These are phyloP conservation scores for Chenopodium quinoa DNA, from an alignment of 148 eudicot genomes.

Conservation along the genomic window DNA sequence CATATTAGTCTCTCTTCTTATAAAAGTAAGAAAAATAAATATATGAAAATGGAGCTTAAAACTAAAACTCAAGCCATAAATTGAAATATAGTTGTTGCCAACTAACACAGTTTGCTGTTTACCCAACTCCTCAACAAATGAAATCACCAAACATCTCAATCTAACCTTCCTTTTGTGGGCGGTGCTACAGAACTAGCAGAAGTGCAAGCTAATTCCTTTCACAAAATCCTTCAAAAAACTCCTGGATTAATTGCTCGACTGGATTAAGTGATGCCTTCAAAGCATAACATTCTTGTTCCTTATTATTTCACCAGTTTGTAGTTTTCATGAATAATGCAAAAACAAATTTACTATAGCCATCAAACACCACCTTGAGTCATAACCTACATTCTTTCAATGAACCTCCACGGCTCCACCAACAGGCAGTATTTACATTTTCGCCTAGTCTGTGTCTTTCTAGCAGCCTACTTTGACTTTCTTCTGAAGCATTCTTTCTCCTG, in stretches of 20 bases:
- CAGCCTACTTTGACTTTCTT: background rate
- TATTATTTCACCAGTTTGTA: background rate
- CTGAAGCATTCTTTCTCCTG: background rate
- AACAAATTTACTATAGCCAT: background rate
- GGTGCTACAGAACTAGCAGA: background rate
- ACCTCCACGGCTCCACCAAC: background rate
- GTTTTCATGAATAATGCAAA: background rate
- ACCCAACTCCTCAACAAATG: background rate
- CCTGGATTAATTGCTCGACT: background rate
- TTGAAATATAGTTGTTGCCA: background rate
- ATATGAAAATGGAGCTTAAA: background rate
- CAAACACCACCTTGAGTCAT: background rate
- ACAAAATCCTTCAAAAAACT: background rate
- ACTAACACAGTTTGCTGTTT: background rate
- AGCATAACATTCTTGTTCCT: background rate
- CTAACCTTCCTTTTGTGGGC: background rate
- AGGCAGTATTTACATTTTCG: background rate
- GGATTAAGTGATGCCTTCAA: background rate
- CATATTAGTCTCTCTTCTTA: no score
- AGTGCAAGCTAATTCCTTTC: background rate
- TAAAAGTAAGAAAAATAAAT: no score
- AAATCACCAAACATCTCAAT: background rate
- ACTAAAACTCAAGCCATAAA: background rate
- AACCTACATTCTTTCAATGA: background rate
- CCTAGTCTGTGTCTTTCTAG: background rate